Evolutionary conservation across 1,284 basidiomycete species (phyloP).

Genomic region (Cerioporus squamosus): DNA sequence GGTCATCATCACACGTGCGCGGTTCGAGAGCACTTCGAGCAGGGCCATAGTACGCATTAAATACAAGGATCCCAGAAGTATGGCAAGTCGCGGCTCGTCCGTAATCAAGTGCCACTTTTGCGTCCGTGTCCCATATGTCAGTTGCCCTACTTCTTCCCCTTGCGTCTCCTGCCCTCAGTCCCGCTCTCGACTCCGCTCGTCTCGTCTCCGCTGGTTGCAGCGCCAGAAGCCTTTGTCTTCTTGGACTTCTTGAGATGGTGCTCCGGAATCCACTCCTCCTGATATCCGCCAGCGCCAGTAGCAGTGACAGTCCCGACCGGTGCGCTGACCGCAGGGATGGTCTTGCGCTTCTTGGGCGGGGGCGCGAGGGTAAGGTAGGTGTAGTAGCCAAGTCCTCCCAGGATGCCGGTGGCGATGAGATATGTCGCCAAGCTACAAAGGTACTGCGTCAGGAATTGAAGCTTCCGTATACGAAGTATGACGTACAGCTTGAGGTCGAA

Average conservation of each 20-base stretch:
- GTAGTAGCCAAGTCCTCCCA: conserved; percentile 71
- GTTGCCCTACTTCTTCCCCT: conserved; percentile 55
- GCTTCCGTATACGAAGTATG: conserved; percentile 4
- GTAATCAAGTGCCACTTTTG: conserved; percentile 17
- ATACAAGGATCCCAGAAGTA: conserved; percentile 6
- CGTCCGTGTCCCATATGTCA: conserved; percentile 6
- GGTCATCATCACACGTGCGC: neutral
- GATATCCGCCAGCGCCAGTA: conserved; percentile 75
- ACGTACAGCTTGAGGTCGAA: conserved; percentile 84
- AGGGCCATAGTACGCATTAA: conserved; percentile 9
- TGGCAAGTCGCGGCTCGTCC: conserved; percentile 9
- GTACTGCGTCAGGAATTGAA: neutral
- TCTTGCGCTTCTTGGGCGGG: conserved; percentile 54
- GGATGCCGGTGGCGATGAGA: conserved; percentile 66
- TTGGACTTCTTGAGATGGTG: conserved; percentile 80
- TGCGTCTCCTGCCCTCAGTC: conserved; percentile 60
- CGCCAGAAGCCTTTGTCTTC: conserved; percentile 49
- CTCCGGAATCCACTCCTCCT: conserved; percentile 93
- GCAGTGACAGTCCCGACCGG: conserved; percentile 68
- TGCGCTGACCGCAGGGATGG: conserved; percentile 47
- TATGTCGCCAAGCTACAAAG: conserved; percentile 74
- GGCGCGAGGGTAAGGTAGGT: conserved; percentile 73
- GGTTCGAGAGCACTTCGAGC: neutral
- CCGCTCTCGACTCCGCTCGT: conserved; percentile 65
- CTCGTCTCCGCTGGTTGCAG: conserved; percentile 68